A percentile compares a stretch with the other conserved stretches of the same genome.
Evolutionary conservation across 257 asterid species (phyloP).

Genomic region (Solanum habrochaites): DNA sequence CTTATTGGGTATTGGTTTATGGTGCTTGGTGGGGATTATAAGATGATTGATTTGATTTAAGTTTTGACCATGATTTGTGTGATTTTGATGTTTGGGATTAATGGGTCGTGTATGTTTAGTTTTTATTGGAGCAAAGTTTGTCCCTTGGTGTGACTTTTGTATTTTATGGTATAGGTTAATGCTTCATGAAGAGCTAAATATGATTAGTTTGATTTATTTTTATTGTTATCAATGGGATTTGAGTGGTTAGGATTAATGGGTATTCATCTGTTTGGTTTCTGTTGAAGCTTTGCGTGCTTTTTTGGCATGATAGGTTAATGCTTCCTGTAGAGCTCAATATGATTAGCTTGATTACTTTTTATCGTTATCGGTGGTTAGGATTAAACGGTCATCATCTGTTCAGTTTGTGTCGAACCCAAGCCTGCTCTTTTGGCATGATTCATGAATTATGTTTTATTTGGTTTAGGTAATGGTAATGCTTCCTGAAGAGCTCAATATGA

Average conservation of each 20-base stretch:
- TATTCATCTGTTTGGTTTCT: neutral
- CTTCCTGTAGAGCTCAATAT: neutral
- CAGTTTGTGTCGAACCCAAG: neutral
- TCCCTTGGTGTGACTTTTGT: neutral
- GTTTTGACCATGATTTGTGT: neutral
- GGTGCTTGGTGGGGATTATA: neutral
- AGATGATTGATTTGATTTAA: neutral
- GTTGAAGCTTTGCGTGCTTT: neutral
- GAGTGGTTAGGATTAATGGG: neutral
- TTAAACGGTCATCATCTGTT: neutral
- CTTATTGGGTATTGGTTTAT: neutral
- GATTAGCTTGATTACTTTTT: neutral
- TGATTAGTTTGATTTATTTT: neutral
- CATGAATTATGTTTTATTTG: neutral
- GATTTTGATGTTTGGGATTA: neutral
- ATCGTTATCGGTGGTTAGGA: neutral
- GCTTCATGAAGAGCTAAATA: neutral
- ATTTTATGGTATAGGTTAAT: neutral
- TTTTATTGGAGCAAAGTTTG: neutral
- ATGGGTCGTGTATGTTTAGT: neutral
- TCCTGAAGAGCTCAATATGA: neutral
- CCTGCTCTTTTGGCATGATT: neutral
- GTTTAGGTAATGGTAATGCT: neutral
- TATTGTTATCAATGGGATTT: neutral
- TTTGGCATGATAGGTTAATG: neutral